Conservation (phyloP, 768 basidiomycete genomes). For the Tephrocybe sp. region DNA sequence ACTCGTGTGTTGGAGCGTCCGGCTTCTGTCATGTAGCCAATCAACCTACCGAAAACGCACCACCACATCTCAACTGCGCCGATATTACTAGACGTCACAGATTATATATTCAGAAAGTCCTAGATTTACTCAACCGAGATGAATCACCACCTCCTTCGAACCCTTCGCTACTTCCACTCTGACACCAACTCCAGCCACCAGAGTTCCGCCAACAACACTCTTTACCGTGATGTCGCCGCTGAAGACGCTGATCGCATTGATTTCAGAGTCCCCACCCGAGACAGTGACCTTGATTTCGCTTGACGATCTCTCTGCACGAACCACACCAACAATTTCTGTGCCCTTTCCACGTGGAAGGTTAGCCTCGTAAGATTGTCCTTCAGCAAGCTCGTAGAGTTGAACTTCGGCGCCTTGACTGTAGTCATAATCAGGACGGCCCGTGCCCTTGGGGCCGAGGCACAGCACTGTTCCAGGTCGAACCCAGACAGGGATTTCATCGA, state of each 20-base stretch:
- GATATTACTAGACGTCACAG: not conserved
- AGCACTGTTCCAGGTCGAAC: constrained; percentile 59
- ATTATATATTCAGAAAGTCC: not conserved
- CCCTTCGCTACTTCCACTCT: constrained; percentile 18
- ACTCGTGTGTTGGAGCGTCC: too few species aligned
- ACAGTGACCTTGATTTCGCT: constrained; percentile 30
- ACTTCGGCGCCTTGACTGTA: constrained; percentile 49
- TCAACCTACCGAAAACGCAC: too few species aligned
- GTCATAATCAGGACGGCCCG: constrained; percentile 62
- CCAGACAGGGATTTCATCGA: constrained; percentile 69
- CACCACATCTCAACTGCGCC: too few species aligned
- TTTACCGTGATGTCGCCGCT: constrained; percentile 11
- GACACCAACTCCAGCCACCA: constrained; percentile 7
- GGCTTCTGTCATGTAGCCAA: too few species aligned
- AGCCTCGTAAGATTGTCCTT: constrained; percentile 36
- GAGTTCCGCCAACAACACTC: constrained; percentile 14
- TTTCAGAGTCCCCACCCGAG: constrained; percentile 16
- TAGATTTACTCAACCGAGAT: constrained; percentile 8
- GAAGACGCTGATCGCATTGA: constrained; percentile 18
- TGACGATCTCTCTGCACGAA: constrained; percentile 34
- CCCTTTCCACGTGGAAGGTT: constrained; percentile 47
- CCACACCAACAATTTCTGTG: constrained; percentile 36
- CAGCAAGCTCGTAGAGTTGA: constrained; percentile 52
- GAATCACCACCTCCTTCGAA: constrained; percentile 15
- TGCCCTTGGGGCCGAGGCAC: constrained; percentile 52